A percentile compares a stretch with the other conserved stretches of the same genome.
Evolutionary conservation across 2,329 filamentous ascomycete species (phyloP).

Genomic region (Dryadomyces sulphureus): DNA sequence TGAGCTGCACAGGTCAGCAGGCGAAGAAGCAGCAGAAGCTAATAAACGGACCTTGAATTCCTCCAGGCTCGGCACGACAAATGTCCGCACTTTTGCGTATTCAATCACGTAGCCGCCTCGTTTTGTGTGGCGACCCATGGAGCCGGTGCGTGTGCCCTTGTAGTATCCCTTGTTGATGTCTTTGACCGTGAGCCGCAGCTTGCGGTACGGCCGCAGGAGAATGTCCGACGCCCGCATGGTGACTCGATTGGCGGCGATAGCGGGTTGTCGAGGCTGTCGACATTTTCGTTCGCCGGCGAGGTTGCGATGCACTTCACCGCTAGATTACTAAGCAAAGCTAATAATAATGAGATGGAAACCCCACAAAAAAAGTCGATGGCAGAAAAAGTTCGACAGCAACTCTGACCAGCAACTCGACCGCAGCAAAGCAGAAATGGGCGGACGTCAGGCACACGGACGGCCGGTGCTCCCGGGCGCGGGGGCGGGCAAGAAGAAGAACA

Average conservation of each 20-base stretch:
- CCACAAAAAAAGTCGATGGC: neutral
- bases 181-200: slow-evolving; percentile 78
- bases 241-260: neutral
- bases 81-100: slow-evolving; percentile 79
- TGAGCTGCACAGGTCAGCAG: slow-evolving; percentile 41
- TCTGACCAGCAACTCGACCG: no score
- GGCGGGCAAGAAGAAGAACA: slow-evolving; percentile 12
- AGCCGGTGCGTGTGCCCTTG: slow-evolving; percentile 84
- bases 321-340: no score
- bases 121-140: slow-evolving; percentile 74
- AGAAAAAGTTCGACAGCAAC: neutral
- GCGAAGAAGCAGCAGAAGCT: neutral
- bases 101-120: slow-evolving; percentile 75
- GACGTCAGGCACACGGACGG: slow-evolving; percentile 43
- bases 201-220: slow-evolving; percentile 55
- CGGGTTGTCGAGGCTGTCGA: neutral
- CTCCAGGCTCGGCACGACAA: slow-evolving; percentile 53
- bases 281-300: neutral
- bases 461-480: slow-evolving; percentile 24
- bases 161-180: slow-evolving; percentile 89
- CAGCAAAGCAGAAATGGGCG: slow-evolving; percentile 37
- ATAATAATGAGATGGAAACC: no score
- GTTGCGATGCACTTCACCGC: no score
- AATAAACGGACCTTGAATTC: slow-evolving; percentile 50
- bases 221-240: slow-evolving; percentile 53